Base-by-base conservation (phyloP, 1,284 basidiomycete species). In the Microbotryum silenes-acaulis region DNA sequence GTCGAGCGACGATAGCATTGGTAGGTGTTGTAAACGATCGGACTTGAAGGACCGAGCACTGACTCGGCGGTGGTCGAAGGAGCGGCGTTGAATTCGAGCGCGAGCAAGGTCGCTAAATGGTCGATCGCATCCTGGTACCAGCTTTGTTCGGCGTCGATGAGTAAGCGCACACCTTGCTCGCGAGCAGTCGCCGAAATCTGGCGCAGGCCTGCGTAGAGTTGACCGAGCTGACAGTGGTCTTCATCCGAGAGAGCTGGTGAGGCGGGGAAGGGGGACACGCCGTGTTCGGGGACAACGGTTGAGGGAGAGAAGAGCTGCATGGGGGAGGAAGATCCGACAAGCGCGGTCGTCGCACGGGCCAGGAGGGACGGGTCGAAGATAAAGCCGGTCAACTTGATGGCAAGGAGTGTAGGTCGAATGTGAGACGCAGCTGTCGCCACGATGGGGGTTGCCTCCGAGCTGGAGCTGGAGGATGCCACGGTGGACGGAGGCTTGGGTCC, bases 1-100 rank as follows among this genome's bases (percentile, higher is more conserved):
- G 67, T 62, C 31, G 65, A 60, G 23, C 67, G 63, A 21, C 59
- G 65, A 61, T 69, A 69, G 57, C 60, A 60, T 57, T 69, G 67
- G 48, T 69, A 71, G 14, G 72, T 73, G 64, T 73, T 73, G 66
- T 71, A 70, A 33, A 73, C 65, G 56, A 71, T 63, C 1, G 71
- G 72, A 2, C 56, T 51, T 9, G 58, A 31, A 6, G 63, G 63
- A 23, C 25, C 44, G 18, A 42, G 21, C 3, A 37, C 33, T 7
- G 58, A 48, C 10, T 37, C 44, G 16, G 45, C 33, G 20, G 51
- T n/a, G 33, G 56, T 52, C 31, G 37, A 42, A 42, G 37, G 37
- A 12, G 57, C 51, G 31, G 56, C 59, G 63, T 73, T 73, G 63
- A 68, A 71, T 56, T 72, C 71, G 21, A 65, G 56, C 1, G 61